Base-by-base conservation (phyloP, 2,329 filamentous ascomycete species). In the Hysterium pulicare region DNA sequence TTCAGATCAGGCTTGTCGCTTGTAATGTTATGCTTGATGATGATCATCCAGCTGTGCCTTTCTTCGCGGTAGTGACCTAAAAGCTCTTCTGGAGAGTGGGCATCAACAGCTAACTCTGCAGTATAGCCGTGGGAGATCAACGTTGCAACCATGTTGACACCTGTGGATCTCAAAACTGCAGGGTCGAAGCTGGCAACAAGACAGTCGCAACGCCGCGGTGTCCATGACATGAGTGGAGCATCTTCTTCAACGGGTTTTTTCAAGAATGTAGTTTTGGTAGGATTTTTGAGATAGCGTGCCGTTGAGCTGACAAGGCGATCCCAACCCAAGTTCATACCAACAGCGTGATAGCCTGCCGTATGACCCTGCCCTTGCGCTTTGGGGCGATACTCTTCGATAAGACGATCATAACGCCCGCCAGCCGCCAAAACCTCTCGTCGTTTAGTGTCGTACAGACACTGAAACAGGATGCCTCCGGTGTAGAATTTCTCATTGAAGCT, bases 401-500 rank as follows among this genome's bases (percentile, higher is more conserved):
- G 72, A 36, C 82, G 82, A 62, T 98, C 94, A 62, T 98, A 98
- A 37, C 93, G 82, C 2, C 93, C 93, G 38, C 94, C 93, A 23
- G 90, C 93, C 5, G 91, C 93, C 58, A 97, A 89, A 0, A 97
- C 87, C 53, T 93, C 86, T 54, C 74, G 72, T 47, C 84, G 79
- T 62, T 89, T 94, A 48, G 80, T 83, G 62, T 97, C 91, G 50
- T 90, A 89, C 2, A 96, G 71, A 57, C 90, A 96, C 47, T 94
- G 87, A 62, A 98, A 97, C 33, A 97, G 73, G 21, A 97, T 75
- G 6, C 90, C 90, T 1, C 64, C 62, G 15, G 80, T 74, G 65
- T 93, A 98, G 62, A 97, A 96, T 43, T 84, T 86, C 60, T 96
- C 90, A 58, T 95, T 95, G 58, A 94, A 80, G 64, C 87, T 94